Percentiles rank a stretch among this genome's conserved stretches.
phyloP scores from a whole-genome alignment of 2,329 filamentous ascomycete species.

The Pseudogymnoascus sp. region DNA sequence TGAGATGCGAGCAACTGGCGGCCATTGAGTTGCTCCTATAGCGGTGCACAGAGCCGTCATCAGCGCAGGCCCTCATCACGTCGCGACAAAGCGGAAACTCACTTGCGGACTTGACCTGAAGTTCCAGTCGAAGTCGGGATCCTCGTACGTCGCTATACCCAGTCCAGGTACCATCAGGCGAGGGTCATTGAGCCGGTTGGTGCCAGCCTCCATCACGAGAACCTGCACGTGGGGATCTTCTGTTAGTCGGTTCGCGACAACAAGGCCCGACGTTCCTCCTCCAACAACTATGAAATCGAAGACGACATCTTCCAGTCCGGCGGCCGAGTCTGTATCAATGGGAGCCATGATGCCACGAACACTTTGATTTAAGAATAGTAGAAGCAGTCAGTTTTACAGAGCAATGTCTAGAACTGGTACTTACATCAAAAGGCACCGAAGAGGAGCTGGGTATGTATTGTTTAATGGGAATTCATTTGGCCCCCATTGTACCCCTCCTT shows the following conservation, averaged over 20 bases:
- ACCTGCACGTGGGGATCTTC: constrained; percentile 31
- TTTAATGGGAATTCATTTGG: neutral
- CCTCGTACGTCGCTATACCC: constrained; percentile 27
- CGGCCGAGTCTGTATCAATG: neutral
- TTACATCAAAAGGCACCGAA: neutral
- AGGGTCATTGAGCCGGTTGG: constrained; percentile 29
- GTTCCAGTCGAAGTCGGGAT: constrained; percentile 33
- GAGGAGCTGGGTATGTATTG: neutral
- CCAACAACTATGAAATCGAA: constrained; percentile 38
- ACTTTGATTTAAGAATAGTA: neutral
- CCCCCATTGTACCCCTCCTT: neutral
- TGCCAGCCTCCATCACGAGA: constrained; percentile 34
- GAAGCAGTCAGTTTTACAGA: neutral
- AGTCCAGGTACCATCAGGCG: constrained; percentile 33
- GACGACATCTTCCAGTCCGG: neutral
- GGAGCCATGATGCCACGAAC: constrained; percentile 1
- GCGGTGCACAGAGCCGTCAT: neutral
- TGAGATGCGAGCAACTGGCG: neutral
- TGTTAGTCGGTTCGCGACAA: constrained; percentile 34
- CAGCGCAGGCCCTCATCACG: constrained; percentile 19
- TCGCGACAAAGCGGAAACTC: constrained; percentile 18
- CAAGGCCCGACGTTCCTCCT: constrained; percentile 38
- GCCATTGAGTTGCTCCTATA: constrained; percentile 13
- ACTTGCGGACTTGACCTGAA: constrained; percentile 32
- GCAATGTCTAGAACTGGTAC: neutral